Percentiles rank a stretch among this genome's conserved stretches.
phyloP scores from a whole-genome alignment of 495 filamentous ascomycete species.

The Hyaloscypha variabilis region DNA sequence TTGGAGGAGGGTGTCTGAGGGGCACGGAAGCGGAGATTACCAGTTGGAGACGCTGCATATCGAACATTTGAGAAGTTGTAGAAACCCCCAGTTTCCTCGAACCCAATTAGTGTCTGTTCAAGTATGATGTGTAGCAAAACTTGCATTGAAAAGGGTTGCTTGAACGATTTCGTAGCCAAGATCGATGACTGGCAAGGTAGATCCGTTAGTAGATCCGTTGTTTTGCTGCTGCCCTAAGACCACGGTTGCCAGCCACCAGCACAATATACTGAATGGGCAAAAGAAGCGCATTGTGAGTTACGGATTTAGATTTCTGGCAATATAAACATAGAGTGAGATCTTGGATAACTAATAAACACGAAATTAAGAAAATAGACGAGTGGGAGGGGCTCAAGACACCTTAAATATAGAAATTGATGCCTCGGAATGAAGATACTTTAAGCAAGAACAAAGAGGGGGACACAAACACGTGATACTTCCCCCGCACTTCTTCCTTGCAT shows the following conservation, averaged over 20 bases:
- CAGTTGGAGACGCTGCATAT: conserved; percentile 57
- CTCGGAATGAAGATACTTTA: too few relatives aligned
- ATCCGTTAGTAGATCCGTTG: not conserved
- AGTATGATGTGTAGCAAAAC: not conserved
- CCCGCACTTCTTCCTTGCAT: too few relatives aligned
- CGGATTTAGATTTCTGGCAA: too few relatives aligned
- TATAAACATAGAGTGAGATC: too few relatives aligned
- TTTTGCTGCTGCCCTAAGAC: not conserved
- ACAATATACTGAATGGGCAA: not conserved
- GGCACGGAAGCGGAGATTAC: conserved; percentile 50
- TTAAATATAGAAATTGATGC: too few relatives aligned
- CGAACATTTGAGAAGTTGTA: conserved; percentile 65
- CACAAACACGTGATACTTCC: too few relatives aligned
- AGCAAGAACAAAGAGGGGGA: too few relatives aligned
- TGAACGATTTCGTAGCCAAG: conserved; percentile 37
- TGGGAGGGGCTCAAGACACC: too few relatives aligned
- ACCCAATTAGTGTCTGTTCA: not conserved
- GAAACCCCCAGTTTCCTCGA: not conserved
- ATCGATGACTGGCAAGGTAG: conserved; percentile 28
- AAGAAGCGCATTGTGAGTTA: not conserved
- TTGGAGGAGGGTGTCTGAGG: conserved; percentile 41
- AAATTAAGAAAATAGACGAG: too few relatives aligned
- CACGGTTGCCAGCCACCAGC: not conserved
- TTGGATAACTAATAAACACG: too few relatives aligned
- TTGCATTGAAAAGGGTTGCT: conserved; percentile 19